Evolutionary conservation across 345 rosid genomes (phyloP).

Genomic region (Eucalyptus cloeziana): DNA sequence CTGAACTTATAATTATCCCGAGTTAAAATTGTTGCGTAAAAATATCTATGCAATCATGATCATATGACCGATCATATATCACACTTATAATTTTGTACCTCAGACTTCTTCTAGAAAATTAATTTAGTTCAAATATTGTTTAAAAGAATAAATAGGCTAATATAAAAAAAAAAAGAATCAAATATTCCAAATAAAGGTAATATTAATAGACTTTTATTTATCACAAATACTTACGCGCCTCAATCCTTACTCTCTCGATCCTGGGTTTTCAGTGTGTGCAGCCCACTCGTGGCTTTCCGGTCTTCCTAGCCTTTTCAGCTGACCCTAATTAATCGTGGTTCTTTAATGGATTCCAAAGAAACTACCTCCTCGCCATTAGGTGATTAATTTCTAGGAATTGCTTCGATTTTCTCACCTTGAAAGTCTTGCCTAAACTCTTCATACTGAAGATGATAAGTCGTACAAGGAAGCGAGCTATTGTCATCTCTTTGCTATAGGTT

Average conservation of each 20-base stretch:
- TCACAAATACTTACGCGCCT: background rate
- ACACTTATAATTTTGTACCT: background rate
- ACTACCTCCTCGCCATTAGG: too few relatives aligned
- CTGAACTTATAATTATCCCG: background rate
- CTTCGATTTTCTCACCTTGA: too few relatives aligned
- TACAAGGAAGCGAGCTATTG: background rate
- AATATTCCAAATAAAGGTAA: background rate
- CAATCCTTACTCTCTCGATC: background rate
- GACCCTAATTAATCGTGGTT: background rate
- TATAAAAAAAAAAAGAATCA: too few relatives aligned
- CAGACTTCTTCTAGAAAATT: background rate
- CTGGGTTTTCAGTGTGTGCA: background rate
- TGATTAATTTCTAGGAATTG: too few relatives aligned
- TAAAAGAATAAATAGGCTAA: background rate
- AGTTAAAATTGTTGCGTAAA: background rate
- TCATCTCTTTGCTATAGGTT: background rate
- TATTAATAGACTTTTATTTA: background rate
- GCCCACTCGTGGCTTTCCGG: background rate
- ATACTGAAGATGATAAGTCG: background rate
- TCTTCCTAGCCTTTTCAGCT: background rate
- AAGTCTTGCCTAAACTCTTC: background rate
- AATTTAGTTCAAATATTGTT: background rate
- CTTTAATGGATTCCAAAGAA: background rate
- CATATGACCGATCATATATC: background rate
- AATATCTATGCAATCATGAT: background rate